These are phyloP conservation scores for Tetracladium setigerum DNA, from an alignment of 495 filamentous ascomycete species.

Conservation along the genomic window DNA sequence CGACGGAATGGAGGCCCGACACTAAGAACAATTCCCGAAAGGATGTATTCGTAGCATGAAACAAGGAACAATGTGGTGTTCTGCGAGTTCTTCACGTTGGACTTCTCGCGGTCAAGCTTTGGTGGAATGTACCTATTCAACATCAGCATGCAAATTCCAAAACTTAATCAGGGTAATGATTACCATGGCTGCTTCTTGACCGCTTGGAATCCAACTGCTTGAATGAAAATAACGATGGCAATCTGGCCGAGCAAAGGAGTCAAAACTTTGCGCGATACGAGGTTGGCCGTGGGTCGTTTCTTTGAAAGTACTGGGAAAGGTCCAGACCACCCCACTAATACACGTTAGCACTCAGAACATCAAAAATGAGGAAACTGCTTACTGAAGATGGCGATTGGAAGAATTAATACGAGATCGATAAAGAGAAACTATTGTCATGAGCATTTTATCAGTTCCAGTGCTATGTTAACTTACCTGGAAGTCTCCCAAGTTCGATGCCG, in stretches of 20 bases:
- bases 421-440: conserved; percentile 64
- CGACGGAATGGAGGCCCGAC: conserved; percentile 86
- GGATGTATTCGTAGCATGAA: conserved; percentile 90
- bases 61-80: conserved; percentile 85
- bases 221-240: conserved; percentile 67
- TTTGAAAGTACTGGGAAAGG: conserved; percentile 69
- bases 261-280: conserved; percentile 90
- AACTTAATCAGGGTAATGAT: conserved; percentile 6
- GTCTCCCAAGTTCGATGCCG: conserved; percentile 91
- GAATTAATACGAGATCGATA: conserved; percentile 86
- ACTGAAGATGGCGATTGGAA: conserved; percentile 97
- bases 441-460: conserved; percentile 8
- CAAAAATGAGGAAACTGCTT: conserved; percentile 23
- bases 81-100: conserved; percentile 82
- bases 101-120: conserved; percentile 60
- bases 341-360: conserved; percentile 8
- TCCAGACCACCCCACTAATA: conserved; percentile 84
- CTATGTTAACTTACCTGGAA: conserved; percentile 56
- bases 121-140: conserved; percentile 68
- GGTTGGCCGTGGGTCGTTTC: conserved; percentile 84
- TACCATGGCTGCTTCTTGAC: conserved; percentile 77
- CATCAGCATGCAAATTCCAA: neutral
- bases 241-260: conserved; percentile 88
- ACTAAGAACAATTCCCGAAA: conserved; percentile 79
- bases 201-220: conserved; percentile 60